A percentile compares a stretch with the other conserved stretches of the same genome.
phyloP scores from a whole-genome alignment of 2,329 filamentous ascomycete genomes.

The Lizonia empirigonia region DNA sequence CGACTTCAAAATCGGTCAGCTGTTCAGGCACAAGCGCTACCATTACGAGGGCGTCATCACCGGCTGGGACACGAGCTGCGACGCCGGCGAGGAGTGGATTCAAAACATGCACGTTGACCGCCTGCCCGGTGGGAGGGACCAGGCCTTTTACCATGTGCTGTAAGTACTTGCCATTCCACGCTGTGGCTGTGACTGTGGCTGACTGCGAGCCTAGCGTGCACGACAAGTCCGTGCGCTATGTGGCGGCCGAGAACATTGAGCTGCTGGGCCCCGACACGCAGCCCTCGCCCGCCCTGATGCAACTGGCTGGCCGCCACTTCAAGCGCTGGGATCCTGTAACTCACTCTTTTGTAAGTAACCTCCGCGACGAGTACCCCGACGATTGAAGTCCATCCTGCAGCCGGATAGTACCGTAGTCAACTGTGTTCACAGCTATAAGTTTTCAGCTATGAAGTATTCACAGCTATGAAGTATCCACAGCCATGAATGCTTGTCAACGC shows the following conservation, averaged over 20 bases:
- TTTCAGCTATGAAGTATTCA: no score
- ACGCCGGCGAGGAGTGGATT: constrained; percentile 66
- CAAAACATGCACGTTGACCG: constrained; percentile 66
- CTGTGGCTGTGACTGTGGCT: background rate
- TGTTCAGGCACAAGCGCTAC: constrained; percentile 84
- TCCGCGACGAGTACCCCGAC: constrained; percentile 82
- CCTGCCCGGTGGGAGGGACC: constrained; percentile 63
- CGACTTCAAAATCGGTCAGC: constrained; percentile 67
- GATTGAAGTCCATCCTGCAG: constrained; percentile 63
- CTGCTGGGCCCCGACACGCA: constrained; percentile 37
- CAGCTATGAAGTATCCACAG: no score
- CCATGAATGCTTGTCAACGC: no score
- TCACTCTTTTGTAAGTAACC: constrained; percentile 81
- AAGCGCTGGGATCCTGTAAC: constrained; percentile 75
- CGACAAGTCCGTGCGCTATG: constrained; percentile 73
- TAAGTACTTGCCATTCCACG: constrained; percentile 58
- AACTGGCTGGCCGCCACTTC: constrained; percentile 82
- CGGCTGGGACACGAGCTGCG: constrained; percentile 77
- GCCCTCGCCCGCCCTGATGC: constrained; percentile 66
- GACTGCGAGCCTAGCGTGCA: constrained; percentile 56
- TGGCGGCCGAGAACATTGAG: constrained; percentile 81
- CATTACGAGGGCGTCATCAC: constrained; percentile 80
- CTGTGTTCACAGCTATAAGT: no score
- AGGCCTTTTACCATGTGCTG: constrained; percentile 87
- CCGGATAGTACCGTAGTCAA: no score